Conservation (phyloP, 2,329 filamentous ascomycete genomes). For the Trichoderma afroharzianum region DNA sequence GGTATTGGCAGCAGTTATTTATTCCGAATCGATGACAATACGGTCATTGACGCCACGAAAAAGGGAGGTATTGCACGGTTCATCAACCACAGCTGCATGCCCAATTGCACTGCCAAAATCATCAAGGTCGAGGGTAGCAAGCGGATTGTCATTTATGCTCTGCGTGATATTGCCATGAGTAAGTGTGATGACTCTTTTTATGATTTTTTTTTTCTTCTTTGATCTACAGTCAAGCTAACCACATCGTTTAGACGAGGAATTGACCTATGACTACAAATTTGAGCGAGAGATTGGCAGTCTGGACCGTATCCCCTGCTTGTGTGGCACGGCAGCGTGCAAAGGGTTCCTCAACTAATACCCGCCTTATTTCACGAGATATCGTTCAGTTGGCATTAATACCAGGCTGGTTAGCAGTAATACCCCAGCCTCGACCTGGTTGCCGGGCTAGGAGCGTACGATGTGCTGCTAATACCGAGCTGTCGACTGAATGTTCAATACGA, state of each 20-base stretch:
- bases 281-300: conserved; percentile 93
- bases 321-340: conserved; percentile 93
- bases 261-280: conserved; percentile 99
- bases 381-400: not conserved
- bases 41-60: conserved; percentile 96
- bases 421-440: not conserved
- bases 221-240: conserved; percentile 25
- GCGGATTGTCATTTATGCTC: conserved; percentile 96
- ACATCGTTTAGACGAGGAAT: conserved; percentile 76
- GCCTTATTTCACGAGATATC: not conserved
- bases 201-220: not conserved
- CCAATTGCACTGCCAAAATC: conserved; percentile 98
- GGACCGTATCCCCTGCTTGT: conserved; percentile 95
- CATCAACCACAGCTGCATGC: conserved; percentile 98
- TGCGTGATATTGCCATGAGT: conserved; percentile 94
- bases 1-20: conserved; percentile 96
- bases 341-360: conserved; percentile 88
- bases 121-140: conserved; percentile 98
- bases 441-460: not conserved
- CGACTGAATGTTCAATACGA: conserved; percentile 6
- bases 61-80: conserved; percentile 97
- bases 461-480: not conserved
- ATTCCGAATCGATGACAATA: conserved; percentile 97
- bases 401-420: not conserved
- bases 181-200: conserved; percentile 41